Conservation (phyloP, 768 basidiomycete genomes). For the Pleurotus platypus region DNA sequence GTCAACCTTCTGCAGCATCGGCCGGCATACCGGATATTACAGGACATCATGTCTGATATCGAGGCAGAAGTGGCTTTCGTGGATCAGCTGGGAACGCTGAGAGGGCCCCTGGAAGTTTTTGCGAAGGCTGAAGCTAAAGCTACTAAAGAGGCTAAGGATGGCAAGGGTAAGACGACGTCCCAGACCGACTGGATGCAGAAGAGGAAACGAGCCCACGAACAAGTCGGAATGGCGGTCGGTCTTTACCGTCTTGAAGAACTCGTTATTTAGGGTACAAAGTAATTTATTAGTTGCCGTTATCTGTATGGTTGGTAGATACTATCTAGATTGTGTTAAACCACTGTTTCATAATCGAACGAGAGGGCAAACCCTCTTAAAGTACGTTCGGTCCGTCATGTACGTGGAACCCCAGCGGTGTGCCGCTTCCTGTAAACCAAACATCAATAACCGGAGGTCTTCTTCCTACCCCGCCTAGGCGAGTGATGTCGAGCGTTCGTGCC, state of each 20-base stretch:
- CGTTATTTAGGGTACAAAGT: slow-evolving; percentile 31
- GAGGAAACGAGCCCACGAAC: slow-evolving; percentile 50
- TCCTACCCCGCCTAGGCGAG: too few species aligned
- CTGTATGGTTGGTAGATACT: background rate
- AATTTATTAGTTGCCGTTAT: background rate
- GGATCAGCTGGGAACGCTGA: slow-evolving; percentile 49
- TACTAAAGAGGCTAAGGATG: slow-evolving; percentile 36
- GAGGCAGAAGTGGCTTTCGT: slow-evolving; percentile 51
- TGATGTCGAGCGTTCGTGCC: too few species aligned
- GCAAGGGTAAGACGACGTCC: slow-evolving; percentile 27
- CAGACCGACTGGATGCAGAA: slow-evolving; percentile 48
- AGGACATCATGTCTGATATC: slow-evolving; percentile 44
- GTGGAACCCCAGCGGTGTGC: too few species aligned
- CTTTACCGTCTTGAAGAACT: slow-evolving; percentile 74
- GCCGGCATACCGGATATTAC: slow-evolving; percentile 53
- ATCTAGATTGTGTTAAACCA: background rate
- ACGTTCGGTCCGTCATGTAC: too few species aligned
- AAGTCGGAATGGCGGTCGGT: slow-evolving; percentile 51
- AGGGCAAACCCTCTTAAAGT: too few species aligned
- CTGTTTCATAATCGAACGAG: too few species aligned
- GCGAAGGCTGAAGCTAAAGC: slow-evolving; percentile 48
- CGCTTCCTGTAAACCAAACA: too few species aligned
- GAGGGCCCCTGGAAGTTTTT: slow-evolving; percentile 64
- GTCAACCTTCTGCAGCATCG: slow-evolving; percentile 62
- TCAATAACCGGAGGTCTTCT: too few species aligned